Conservation (phyloP, 179 eudicot genomes). For the Beta macrorhiza region DNA sequence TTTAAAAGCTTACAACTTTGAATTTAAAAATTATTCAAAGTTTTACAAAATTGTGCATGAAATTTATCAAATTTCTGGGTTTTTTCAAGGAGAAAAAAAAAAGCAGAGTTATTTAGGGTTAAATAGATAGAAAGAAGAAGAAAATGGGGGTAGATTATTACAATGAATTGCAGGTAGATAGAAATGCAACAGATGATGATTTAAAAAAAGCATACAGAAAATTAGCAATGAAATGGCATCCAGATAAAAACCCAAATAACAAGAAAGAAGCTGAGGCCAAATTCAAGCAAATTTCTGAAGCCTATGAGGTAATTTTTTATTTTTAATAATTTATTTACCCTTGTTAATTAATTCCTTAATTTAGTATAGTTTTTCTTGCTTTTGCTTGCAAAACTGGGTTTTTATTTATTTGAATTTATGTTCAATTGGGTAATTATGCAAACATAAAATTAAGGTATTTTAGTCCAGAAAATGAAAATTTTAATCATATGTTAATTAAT, state of each 20-base stretch:
- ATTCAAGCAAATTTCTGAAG: constrained; percentile 58
- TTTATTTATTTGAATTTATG: neutral
- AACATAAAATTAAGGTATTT: neutral
- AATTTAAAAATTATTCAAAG: neutral
- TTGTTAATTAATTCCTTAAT: neutral
- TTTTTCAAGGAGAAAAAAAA: neutral
- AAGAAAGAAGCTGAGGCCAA: constrained; percentile 58
- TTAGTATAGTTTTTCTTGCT: neutral
- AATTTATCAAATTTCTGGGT: neutral
- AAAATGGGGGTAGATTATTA: constrained; percentile 58
- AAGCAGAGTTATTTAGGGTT: too few species aligned
- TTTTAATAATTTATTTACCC: neutral
- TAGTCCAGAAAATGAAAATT: neutral
- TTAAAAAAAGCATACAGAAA: constrained; percentile 52
- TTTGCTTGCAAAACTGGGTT: neutral
- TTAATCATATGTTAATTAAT: neutral
- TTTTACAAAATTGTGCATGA: neutral
- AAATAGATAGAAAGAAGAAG: too few species aligned
- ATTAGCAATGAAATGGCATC: constrained; percentile 67
- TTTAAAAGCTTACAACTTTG: neutral
- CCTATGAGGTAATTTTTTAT: constrained; percentile 42
- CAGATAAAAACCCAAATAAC: constrained; percentile 53
- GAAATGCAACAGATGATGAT: constrained; percentile 52
- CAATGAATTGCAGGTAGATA: constrained; percentile 38
- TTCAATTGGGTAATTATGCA: neutral